Percentiles rank a stretch among this genome's conserved stretches.
Evolutionary conservation across 148 eudicot genomes (phyloP).

Genomic region (Chenopodium berlandieri): DNA sequence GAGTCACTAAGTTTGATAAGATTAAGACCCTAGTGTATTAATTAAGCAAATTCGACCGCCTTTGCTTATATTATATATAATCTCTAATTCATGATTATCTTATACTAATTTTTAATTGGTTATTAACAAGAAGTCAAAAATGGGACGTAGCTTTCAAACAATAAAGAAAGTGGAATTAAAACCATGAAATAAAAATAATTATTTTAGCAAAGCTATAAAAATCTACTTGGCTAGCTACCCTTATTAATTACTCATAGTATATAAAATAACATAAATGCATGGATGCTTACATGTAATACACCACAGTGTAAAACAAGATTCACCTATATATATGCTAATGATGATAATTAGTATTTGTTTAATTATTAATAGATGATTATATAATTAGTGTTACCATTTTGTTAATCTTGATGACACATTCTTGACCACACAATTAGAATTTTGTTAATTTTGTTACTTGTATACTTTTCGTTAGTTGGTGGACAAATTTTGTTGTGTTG

Average conservation of each 20-base stretch:
- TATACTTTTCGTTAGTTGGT: constrained; percentile 21
- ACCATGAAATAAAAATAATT: neutral
- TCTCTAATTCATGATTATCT: constrained; percentile 10
- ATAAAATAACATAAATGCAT: neutral
- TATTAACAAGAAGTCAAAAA: neutral
- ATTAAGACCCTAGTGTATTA: constrained; percentile 26
- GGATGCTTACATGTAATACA: constrained; percentile 25
- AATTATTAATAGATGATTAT: no score
- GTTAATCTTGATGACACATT: constrained; percentile 20
- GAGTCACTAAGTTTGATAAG: constrained; percentile 22
- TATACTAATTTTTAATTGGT: neutral
- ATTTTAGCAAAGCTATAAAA: neutral
- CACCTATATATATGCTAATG: constrained; percentile 7
- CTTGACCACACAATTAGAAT: constrained; percentile 12
- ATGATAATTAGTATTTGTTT: constrained; percentile 7
- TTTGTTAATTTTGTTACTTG: neutral
- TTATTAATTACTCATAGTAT: neutral
- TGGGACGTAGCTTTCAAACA: constrained; percentile 1
- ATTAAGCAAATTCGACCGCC: constrained; percentile 22
- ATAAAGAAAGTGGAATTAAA: neutral
- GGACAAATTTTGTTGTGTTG: constrained; percentile 4
- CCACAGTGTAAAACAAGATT: constrained; percentile 4
- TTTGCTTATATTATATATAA: neutral
- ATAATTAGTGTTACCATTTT: neutral
- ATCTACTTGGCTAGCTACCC: neutral